These are phyloP conservation scores for Wickerhamomyces ciferrii DNA, from an alignment of 805 yeast genomes.

Conservation along the genomic window DNA sequence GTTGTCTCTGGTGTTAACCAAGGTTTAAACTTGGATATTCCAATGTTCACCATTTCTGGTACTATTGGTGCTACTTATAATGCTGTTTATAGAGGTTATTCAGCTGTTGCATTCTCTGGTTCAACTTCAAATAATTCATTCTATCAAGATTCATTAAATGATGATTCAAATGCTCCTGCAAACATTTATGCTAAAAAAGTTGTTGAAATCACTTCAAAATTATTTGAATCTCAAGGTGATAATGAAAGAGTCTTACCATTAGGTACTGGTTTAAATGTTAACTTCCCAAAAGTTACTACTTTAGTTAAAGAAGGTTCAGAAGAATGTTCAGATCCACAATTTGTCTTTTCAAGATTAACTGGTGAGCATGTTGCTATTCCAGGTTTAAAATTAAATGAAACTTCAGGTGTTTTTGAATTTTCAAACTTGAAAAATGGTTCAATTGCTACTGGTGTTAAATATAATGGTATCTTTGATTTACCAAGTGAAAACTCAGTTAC, in stretches of 20 bases:
- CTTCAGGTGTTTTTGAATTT: conserved; percentile 17
- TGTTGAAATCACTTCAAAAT: conserved; percentile 31
- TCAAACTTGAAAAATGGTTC: conserved; percentile 24
- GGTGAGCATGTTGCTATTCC: conserved; percentile 25
- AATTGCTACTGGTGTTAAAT: conserved; percentile 18
- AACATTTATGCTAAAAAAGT: conserved; percentile 40
- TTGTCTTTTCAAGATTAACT: conserved; percentile 38
- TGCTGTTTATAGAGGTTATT: conserved; percentile 41
- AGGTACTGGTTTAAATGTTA: conserved; percentile 42
- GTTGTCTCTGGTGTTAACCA: conserved; percentile 51
- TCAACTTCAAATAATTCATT: conserved; percentile 42
- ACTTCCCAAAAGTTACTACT: conserved; percentile 40
- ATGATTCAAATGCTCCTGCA: conserved; percentile 33
- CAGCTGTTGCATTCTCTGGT: conserved; percentile 50
- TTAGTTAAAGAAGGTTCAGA: conserved; percentile 19
- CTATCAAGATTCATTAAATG: conserved; percentile 33
- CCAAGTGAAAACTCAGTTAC: conserved; percentile 35
- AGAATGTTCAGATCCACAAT: conserved; percentile 37
- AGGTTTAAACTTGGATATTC: conserved; percentile 42
- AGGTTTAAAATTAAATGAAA: conserved; percentile 25
- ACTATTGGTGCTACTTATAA: conserved; percentile 48
- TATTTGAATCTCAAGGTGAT: conserved; percentile 34
- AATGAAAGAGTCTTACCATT: conserved; percentile 34
- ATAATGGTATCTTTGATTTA: conserved; percentile 39
- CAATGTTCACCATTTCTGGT: conserved; percentile 40